Evolutionary conservation across 2,329 filamentous ascomycete genomes (phyloP).

Genomic region (Ascochyta lentis): DNA sequence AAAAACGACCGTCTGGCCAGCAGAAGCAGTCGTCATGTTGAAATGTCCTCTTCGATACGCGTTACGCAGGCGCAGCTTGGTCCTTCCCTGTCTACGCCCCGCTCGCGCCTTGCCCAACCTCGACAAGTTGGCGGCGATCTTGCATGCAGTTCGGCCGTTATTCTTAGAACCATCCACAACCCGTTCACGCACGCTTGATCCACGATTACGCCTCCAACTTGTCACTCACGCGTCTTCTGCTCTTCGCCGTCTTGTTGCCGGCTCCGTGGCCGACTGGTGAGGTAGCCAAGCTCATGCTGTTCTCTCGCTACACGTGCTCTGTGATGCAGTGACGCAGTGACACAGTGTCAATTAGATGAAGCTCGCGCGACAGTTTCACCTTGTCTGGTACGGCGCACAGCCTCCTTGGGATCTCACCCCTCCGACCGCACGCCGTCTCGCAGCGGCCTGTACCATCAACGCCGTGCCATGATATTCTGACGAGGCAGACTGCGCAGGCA

Average conservation of each 20-base stretch:
- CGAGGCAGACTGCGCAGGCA: conserved; percentile 10
- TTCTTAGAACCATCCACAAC: conserved; percentile 9
- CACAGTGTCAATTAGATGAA: conserved; percentile 7
- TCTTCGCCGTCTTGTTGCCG: background rate
- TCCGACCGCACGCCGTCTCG: conserved; percentile 7
- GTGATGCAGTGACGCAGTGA: background rate
- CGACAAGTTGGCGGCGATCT: conserved; percentile 1
- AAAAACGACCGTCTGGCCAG: conserved; percentile 1
- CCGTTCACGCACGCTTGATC: background rate
- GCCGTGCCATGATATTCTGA: background rate
- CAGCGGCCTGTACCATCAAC: background rate
- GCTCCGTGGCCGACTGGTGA: background rate
- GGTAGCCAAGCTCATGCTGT: background rate
- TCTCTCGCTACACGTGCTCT: background rate
- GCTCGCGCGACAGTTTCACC: conserved; percentile 15
- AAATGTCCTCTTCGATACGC: conserved; percentile 16
- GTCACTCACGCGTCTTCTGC: background rate
- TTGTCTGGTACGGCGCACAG: conserved; percentile 11
- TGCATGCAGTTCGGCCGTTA: conserved; percentile 7
- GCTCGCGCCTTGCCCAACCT: conserved; percentile 9
- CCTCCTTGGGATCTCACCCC: background rate
- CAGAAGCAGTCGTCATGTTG: conserved; percentile 10
- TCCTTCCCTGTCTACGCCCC: conserved; percentile 11
- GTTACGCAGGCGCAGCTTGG: conserved; percentile 17
- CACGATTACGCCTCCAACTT: background rate